Percentiles rank a stretch among this genome's conserved stretches.
phyloP scores from a whole-genome alignment of 176 grass and related monocot species.

The Ampelocalamus luodianensis region DNA sequence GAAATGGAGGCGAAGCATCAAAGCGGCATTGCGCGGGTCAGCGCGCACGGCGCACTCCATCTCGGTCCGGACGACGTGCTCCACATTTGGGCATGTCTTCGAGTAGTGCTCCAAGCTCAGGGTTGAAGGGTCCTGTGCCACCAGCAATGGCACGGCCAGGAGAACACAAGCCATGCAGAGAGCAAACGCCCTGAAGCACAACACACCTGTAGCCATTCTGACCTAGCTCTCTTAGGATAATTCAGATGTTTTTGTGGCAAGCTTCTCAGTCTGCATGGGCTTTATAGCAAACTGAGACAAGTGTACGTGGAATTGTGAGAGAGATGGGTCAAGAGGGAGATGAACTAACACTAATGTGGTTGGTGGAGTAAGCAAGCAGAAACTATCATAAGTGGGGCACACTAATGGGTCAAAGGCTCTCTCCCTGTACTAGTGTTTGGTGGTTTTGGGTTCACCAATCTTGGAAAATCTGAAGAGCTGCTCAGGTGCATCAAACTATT shows the following conservation, averaged over 20 bases:
- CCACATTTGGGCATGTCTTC: slow-evolving; percentile 72
- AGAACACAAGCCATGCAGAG: slow-evolving; percentile 43
- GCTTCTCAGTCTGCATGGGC: slow-evolving; percentile 31
- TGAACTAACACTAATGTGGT: slow-evolving; percentile 71
- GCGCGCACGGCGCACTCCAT: slow-evolving; percentile 76
- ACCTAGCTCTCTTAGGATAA: slow-evolving; percentile 17
- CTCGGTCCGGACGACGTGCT: slow-evolving; percentile 77
- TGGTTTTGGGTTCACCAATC: slow-evolving; percentile 76
- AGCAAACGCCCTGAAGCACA: slow-evolving; percentile 28
- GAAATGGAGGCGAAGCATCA: slow-evolving; percentile 90
- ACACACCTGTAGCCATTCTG: slow-evolving; percentile 36
- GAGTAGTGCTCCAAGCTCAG: slow-evolving; percentile 86
- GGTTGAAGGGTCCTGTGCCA: slow-evolving; percentile 63
- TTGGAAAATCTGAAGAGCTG: slow-evolving; percentile 49
- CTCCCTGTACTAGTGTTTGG: slow-evolving; percentile 48
- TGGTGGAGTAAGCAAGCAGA: slow-evolving; percentile 75
- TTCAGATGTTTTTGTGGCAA: slow-evolving; percentile 50
- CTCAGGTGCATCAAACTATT: slow-evolving; percentile 28
- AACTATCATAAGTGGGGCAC: background rate
- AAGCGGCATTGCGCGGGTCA: slow-evolving; percentile 70
- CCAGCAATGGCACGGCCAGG: slow-evolving; percentile 13
- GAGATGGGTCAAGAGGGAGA: slow-evolving; percentile 78
- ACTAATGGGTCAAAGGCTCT: slow-evolving; percentile 29
- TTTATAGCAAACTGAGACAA: slow-evolving; percentile 47
- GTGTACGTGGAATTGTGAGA: background rate